Conservation (phyloP, 1,284 basidiomycete genomes). For the Apiotrichum gamsii region DNA sequence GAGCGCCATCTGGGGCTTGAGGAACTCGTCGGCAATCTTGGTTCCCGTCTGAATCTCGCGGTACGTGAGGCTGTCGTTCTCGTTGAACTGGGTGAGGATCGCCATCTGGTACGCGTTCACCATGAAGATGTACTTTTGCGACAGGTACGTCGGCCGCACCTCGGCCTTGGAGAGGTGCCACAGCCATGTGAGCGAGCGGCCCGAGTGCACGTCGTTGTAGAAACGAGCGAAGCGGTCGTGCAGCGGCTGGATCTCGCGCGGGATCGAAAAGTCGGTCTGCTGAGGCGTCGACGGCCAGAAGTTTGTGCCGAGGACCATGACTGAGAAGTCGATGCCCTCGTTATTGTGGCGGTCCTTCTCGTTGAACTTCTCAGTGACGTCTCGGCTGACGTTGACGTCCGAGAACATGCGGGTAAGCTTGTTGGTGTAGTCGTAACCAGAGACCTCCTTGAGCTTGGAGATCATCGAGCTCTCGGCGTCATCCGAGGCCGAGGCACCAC, state of each 20-base stretch:
- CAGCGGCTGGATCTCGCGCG: constrained; percentile 74
- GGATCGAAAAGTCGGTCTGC: constrained; percentile 79
- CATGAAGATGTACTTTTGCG: constrained; percentile 93
- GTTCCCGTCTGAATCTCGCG: constrained; percentile 79
- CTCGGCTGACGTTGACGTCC: constrained; percentile 95
- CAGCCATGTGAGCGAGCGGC: constrained; percentile 92
- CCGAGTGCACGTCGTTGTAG: constrained; percentile 69
- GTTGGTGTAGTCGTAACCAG: constrained; percentile 97
- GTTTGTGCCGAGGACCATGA: constrained; percentile 91
- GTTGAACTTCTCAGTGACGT: constrained; percentile 94
- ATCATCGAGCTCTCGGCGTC: constrained; percentile 99
- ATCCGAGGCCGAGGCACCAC: constrained; percentile 87
- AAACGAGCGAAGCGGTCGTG: constrained; percentile 91
- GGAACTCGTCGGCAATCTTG: constrained; percentile 70
- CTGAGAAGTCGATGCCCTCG: constrained; percentile 68
- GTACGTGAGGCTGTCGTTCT: constrained; percentile 72
- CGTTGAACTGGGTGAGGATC: constrained; percentile 90
- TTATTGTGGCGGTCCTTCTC: constrained; percentile 73
- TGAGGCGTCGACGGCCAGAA: constrained; percentile 91
- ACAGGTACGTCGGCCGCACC: constrained; percentile 82
- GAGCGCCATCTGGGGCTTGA: constrained; percentile 75
- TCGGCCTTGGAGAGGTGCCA: constrained; percentile 99
- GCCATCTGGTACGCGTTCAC: constrained; percentile 94
- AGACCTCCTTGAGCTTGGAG: constrained; percentile 94
- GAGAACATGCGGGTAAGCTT: constrained; percentile 95